These are phyloP conservation scores for Stenogyne calaminthoides DNA, from an alignment of 305 asterid genomes.

Conservation along the genomic window DNA sequence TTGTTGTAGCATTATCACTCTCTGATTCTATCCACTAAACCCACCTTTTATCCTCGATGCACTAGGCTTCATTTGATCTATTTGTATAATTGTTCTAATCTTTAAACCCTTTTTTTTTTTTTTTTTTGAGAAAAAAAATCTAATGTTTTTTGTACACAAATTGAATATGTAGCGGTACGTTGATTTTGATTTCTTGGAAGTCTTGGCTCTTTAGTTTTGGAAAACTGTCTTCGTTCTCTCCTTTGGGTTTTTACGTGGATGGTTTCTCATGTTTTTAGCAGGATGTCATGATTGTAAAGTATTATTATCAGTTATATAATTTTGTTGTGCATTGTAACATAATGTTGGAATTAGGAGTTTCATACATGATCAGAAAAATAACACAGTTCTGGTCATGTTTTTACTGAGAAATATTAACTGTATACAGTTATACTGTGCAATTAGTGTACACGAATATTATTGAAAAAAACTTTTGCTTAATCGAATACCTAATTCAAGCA, in stretches of 20 bases:
- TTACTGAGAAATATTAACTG: too few relatives aligned
- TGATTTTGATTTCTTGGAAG: conserved; percentile 4
- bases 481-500: background rate
- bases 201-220: background rate
- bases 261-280: too few relatives aligned
- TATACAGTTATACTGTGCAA: too few relatives aligned
- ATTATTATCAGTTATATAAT: background rate
- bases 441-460: too few relatives aligned
- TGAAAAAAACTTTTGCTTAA: background rate
- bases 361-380: too few relatives aligned
- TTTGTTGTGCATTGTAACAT: background rate
- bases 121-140: background rate
- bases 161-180: conserved; percentile 17
- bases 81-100: conserved; percentile 37
- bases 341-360: too few relatives aligned
- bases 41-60: conserved; percentile 9
- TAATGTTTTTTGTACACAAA: conserved; percentile 19
- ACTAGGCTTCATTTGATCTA: conserved; percentile 28
- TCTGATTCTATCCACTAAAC: conserved; percentile 23
- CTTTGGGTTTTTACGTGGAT: background rate
- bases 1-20: conserved; percentile 32
- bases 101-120: background rate
- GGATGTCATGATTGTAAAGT: background rate
- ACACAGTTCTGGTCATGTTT: too few relatives aligned
- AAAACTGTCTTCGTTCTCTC: background rate